Percentiles rank a stretch among this genome's conserved stretches.
Conservation (phyloP, 148 eudicot species). For the Dianthus caryophyllus region DNA sequence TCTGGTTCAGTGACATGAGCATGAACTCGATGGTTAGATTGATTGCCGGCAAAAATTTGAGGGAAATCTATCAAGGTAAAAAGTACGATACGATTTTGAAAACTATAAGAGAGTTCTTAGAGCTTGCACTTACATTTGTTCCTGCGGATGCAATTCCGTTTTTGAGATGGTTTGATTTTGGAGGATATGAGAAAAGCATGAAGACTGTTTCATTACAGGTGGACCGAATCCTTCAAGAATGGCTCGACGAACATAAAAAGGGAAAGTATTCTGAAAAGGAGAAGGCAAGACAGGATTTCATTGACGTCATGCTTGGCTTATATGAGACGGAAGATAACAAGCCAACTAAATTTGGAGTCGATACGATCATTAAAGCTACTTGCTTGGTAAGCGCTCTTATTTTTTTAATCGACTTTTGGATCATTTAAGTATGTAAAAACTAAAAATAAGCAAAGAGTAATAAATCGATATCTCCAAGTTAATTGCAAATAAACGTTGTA, state of each 20-base stretch:
- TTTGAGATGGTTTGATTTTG: slow-evolving; percentile 29
- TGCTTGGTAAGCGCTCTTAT: slow-evolving; percentile 28
- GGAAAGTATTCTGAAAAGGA: neutral
- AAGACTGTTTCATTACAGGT: slow-evolving; percentile 13
- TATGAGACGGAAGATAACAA: slow-evolving; percentile 11
- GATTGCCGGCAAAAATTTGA: slow-evolving; percentile 36
- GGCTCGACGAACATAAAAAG: slow-evolving; percentile 31
- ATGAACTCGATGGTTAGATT: slow-evolving; percentile 31
- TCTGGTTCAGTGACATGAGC: slow-evolving; percentile 37
- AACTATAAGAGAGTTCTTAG: slow-evolving; percentile 25
- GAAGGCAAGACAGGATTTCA: slow-evolving; percentile 18
- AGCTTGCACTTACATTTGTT: slow-evolving; percentile 6
- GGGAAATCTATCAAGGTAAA: slow-evolving; percentile 10
- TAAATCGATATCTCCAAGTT: too few species aligned
- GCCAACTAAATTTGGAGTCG: slow-evolving; percentile 15
- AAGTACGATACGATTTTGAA: slow-evolving; percentile 15
- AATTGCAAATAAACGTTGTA: too few species aligned
- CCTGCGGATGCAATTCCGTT: slow-evolving; percentile 26
- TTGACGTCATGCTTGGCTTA: slow-evolving; percentile 27
- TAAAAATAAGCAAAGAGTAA: too few species aligned
- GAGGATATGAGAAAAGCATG: slow-evolving; percentile 32
- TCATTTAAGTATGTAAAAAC: too few species aligned
- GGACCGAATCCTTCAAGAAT: slow-evolving; percentile 14
- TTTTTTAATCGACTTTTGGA: too few species aligned
- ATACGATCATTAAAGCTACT: slow-evolving; percentile 27